Evolutionary conservation across 1,139 yeast genomes (phyloP).

Genomic region (Suhomyces ambrosiae): DNA sequence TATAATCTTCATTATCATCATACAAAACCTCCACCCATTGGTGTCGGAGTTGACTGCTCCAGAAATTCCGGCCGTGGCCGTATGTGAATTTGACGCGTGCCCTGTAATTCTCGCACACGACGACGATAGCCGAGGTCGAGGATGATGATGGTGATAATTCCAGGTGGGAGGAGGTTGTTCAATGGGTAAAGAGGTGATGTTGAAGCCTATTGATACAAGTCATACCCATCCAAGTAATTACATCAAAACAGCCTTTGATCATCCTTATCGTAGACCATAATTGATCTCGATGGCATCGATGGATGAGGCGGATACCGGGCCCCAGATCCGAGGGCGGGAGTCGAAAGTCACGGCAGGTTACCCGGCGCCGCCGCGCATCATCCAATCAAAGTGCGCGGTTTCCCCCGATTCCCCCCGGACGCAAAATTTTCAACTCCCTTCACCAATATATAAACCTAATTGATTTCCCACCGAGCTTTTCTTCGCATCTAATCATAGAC

Average conservation of each 20-base stretch:
- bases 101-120: slow-evolving; percentile 1
- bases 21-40: too few relatives aligned
- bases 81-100: background rate
- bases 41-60: too few relatives aligned
- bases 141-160: too few relatives aligned
- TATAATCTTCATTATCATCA: too few relatives aligned
- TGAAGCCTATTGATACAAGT: too few relatives aligned
- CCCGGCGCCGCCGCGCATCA: slow-evolving; percentile 9
- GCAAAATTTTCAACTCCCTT: slow-evolving; percentile 12
- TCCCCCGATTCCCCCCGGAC: slow-evolving; percentile 16
- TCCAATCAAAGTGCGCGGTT: slow-evolving; percentile 11
- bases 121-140: background rate
- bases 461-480: slow-evolving; percentile 11
- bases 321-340: slow-evolving; percentile 3
- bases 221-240: too few relatives aligned
- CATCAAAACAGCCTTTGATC: too few relatives aligned
- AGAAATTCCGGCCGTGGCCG: background rate
- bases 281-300: background rate
- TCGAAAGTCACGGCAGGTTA: slow-evolving; percentile 7
- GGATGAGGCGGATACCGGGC: slow-evolving; percentile 9
- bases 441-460: slow-evolving; percentile 12
- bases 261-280: too few relatives aligned
- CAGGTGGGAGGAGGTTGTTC: too few relatives aligned
- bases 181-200: too few relatives aligned
- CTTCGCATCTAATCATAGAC: slow-evolving; percentile 12